phyloP scores from a whole-genome alignment of 805 yeast species.

The Candida ulmi region DNA sequence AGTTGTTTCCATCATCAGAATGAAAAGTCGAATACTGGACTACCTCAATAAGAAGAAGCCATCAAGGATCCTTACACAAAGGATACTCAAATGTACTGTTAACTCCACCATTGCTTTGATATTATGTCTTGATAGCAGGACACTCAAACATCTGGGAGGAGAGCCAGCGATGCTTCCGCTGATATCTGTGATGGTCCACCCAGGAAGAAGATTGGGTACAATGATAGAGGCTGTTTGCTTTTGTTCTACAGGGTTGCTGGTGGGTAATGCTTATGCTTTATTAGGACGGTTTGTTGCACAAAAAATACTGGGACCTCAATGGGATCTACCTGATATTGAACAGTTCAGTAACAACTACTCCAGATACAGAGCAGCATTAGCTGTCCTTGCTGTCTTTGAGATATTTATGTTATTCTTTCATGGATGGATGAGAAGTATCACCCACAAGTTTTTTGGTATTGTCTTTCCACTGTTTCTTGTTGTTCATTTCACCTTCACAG shows the following conservation, averaged over 20 bases:
- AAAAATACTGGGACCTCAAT: slow-evolving; percentile 26
- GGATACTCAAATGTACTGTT: slow-evolving; percentile 33
- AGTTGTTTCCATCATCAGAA: too few species aligned
- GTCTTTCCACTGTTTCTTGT: slow-evolving; percentile 44
- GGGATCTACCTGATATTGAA: slow-evolving; percentile 25
- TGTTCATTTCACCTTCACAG: slow-evolving; percentile 43
- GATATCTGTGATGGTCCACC: slow-evolving; percentile 42
- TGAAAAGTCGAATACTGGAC: too few species aligned
- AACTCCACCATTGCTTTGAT: slow-evolving; percentile 37
- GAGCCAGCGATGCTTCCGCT: slow-evolving; percentile 40
- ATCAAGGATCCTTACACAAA: slow-evolving; percentile 26
- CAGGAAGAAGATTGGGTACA: slow-evolving; percentile 44
- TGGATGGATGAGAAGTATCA: slow-evolving; percentile 44
- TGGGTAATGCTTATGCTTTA: slow-evolving; percentile 37
- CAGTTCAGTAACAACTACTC: slow-evolving; percentile 25
- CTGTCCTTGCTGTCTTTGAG: slow-evolving; percentile 39
- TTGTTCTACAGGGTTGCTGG: slow-evolving; percentile 34
- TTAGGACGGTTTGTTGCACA: slow-evolving; percentile 38
- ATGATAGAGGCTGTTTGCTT: slow-evolving; percentile 38
- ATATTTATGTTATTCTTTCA: slow-evolving; percentile 40
- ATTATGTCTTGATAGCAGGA: slow-evolving; percentile 33
- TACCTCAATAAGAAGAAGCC: slow-evolving; percentile 5
- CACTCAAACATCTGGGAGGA: slow-evolving; percentile 30
- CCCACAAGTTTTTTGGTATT: slow-evolving; percentile 40
- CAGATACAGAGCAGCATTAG: slow-evolving; percentile 34